Percentiles rank a stretch among this genome's conserved stretches.
Conservation (phyloP, 108 stramenopile genomes). For the Pseudonitzschia multiseries region DNA sequence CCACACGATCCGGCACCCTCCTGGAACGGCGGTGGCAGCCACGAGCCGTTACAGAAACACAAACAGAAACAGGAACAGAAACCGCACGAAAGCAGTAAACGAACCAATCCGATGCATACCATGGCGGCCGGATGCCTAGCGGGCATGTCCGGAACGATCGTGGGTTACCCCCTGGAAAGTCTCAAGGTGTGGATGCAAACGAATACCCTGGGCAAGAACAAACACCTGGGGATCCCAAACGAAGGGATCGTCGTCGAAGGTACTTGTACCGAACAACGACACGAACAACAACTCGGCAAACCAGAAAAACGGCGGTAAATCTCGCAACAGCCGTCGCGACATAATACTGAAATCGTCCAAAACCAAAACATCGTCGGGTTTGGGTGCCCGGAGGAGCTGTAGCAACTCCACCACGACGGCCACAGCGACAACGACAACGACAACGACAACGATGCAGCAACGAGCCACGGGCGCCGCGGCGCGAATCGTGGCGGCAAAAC, state of each 20-base stretch:
- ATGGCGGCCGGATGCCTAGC: slow-evolving; percentile 67
- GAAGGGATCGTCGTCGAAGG: background rate
- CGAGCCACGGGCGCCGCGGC: background rate
- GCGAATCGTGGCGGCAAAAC: background rate
- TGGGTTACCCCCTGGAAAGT: slow-evolving; percentile 73
- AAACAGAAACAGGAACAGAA: too few relatives aligned
- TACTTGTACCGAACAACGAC: too few relatives aligned
- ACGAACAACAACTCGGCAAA: background rate
- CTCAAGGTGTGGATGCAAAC: slow-evolving; percentile 73
- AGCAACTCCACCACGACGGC: slow-evolving; percentile 6
- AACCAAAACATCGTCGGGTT: too few relatives aligned
- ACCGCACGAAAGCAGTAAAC: background rate
- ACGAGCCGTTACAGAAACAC: too few relatives aligned
- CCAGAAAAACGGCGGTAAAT: background rate
- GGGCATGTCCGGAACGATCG: slow-evolving; percentile 50
- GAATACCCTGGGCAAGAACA: slow-evolving; percentile 23
- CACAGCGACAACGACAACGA: background rate
- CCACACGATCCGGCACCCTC: too few relatives aligned
- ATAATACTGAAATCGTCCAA: background rate
- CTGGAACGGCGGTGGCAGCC: too few relatives aligned
- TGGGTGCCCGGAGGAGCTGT: background rate
- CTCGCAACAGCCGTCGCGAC: background rate
- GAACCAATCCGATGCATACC: slow-evolving; percentile 3
- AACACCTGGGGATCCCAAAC: slow-evolving; percentile 10
- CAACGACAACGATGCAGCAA: background rate